These are phyloP conservation scores for Vigna hirtella DNA, from an alignment of 306 rosid species.

Conservation along the genomic window DNA sequence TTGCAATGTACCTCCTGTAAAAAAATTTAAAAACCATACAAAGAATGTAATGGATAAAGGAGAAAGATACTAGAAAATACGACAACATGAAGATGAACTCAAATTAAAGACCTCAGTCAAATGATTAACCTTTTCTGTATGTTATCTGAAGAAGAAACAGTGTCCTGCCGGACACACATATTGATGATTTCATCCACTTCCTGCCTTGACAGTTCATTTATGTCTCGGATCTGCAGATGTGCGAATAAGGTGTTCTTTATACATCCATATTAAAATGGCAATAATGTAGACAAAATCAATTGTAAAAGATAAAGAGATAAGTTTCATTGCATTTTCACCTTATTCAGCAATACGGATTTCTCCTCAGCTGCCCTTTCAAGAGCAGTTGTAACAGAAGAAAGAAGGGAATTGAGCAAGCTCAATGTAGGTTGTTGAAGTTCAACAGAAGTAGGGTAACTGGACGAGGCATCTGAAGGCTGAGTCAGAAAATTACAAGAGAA, in stretches of 20 bases:
- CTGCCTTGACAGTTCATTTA: constrained; percentile 90
- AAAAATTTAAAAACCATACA: constrained; percentile 44
- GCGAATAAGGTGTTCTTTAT: constrained; percentile 3
- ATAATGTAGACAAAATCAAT: neutral
- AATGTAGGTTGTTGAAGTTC: constrained; percentile 78
- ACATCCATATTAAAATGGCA: neutral
- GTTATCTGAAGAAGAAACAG: constrained; percentile 76
- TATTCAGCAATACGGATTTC: constrained; percentile 73
- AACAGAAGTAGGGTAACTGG: constrained; percentile 61
- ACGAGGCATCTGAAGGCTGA: constrained; percentile 64
- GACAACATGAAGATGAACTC: neutral
- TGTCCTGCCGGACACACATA: constrained; percentile 65
- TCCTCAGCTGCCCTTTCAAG: constrained; percentile 94
- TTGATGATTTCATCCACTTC: constrained; percentile 90
- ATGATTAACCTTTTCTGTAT: constrained; percentile 74
- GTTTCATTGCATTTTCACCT: constrained; percentile 56
- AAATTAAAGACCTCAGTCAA: neutral
- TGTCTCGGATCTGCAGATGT: constrained; percentile 75
- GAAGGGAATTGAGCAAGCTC: constrained; percentile 72
- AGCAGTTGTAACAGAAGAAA: constrained; percentile 65
- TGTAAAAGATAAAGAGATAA: neutral
- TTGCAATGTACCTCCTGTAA: constrained; percentile 86
- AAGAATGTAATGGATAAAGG: neutral
- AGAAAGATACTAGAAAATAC: constrained; percentile 26
- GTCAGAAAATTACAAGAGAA: constrained; percentile 36